Base-by-base conservation (phyloP, 2,329 filamentous ascomycete genomes). In the Hysterium pulicare region DNA sequence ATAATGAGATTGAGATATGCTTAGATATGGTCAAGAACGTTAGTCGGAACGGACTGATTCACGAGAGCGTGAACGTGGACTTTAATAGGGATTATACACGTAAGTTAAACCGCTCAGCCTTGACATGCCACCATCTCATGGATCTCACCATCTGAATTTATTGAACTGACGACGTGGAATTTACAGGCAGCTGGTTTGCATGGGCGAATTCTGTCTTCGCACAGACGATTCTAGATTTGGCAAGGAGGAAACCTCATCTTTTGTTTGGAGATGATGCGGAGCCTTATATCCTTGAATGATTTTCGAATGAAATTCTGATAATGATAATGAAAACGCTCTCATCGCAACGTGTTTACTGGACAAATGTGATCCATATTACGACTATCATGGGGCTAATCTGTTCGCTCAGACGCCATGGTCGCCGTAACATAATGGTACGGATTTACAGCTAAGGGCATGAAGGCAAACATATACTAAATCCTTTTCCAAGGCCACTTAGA, bases 141-240 rank as follows among this genome's bases (percentile, higher is more conserved):
- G 22, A 15, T 13, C 3, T n/a, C 10, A 6, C 17, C n/a, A 20
- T 34, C 31, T 19, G 37, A 13, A 22, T 7, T 11, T 23, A 24
- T 3, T 3, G 22, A 35, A 19, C 4, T 22, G 28, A 44, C 44
- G 21, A 47, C 45, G 15, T 30, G 13, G 26, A 17, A n/a, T 5
- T 10, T 38, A 32, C 45, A 79, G 77, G 81, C 50, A 89, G 86
- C 59, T 97, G 91, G 91, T 97, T 97, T 65, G 89, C 91, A 2
- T 97, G 90, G 93, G 93, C 93, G 9, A 98, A 98, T 55, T 93
- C 89, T 1, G 89, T 98, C 9, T 97, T 95, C 69, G 90, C 91
- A 11, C 84, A 89, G 66, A 95, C 90, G 0, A 88, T 98, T 34
- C 71, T 98, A 39, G 89, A 96, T 71, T 64, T 98, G 40, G 93